phyloP scores from a whole-genome alignment of 1,139 yeast genomes.

The Yamadazyma aaseri region DNA sequence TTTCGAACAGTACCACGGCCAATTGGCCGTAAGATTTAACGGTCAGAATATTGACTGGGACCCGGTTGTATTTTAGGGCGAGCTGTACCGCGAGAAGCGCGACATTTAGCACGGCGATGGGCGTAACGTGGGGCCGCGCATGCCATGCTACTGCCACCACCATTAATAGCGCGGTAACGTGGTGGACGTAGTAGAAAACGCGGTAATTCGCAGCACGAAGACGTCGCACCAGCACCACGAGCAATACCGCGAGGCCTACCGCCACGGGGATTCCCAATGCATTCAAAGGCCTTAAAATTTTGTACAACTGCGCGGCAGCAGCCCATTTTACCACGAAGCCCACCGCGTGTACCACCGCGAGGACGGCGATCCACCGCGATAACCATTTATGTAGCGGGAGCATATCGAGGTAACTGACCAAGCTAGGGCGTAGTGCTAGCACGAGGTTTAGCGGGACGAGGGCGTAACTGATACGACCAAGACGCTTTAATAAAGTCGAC shows the following conservation, averaged over 20 bases:
- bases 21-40: conserved; percentile 20
- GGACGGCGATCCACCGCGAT: conserved; percentile 58
- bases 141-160: conserved; percentile 34
- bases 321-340: conserved; percentile 55
- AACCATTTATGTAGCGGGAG: conserved; percentile 77
- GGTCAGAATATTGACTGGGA: conserved; percentile 5
- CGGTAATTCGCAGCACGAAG: conserved; percentile 26
- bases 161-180: conserved; percentile 29
- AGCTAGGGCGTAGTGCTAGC: conserved; percentile 56
- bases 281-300: conserved; percentile 48
- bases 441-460: conserved; percentile 64
- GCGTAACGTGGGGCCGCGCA: conserved; percentile 43
- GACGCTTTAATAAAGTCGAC: conserved; percentile 31
- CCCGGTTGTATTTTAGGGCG: conserved; percentile 16
- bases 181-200: conserved; percentile 36
- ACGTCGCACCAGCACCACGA: conserved; percentile 51
- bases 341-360: conserved; percentile 55
- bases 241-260: conserved; percentile 39
- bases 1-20: conserved; percentile 24
- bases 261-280: conserved; percentile 62
- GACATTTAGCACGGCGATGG: conserved; percentile 20
- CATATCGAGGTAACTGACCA: conserved; percentile 50
- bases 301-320: conserved; percentile 30
- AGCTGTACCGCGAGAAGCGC: conserved; percentile 25
- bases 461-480: conserved; percentile 63